Evolutionary conservation across 2,329 filamentous ascomycete genomes (phyloP).

Genomic region (Fusarium redolens): DNA sequence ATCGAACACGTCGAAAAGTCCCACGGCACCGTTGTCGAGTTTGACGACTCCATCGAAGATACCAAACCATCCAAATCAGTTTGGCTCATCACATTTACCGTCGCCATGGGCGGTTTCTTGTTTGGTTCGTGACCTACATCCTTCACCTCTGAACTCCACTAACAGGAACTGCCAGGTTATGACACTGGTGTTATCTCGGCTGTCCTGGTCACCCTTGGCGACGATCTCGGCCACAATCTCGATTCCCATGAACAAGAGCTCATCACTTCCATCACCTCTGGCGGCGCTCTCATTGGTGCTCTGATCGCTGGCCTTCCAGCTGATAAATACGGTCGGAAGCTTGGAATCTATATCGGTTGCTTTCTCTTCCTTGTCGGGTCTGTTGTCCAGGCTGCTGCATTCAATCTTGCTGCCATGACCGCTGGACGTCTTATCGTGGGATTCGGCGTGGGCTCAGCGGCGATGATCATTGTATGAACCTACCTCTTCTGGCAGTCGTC

Average conservation of each 20-base stretch:
- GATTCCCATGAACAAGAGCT: conserved; percentile 60
- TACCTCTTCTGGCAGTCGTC: accelerated
- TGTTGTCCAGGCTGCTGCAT: conserved; percentile 44
- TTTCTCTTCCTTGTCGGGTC: conserved; percentile 41
- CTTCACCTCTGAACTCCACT: accelerated
- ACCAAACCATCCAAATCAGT: conserved; percentile 41
- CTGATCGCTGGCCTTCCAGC: conserved; percentile 43
- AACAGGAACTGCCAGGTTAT: background rate
- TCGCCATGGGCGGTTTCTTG: conserved; percentile 53
- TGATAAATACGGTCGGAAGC: conserved; percentile 44
- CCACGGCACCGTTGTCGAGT: background rate
- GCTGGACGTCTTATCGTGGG: conserved; percentile 57
- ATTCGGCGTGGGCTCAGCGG: conserved; percentile 59
- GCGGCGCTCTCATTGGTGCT: conserved; percentile 46
- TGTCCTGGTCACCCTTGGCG: conserved; percentile 42
- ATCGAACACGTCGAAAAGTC: conserved; percentile 38
- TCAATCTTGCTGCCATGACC: conserved; percentile 43
- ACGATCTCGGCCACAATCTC: conserved; percentile 53
- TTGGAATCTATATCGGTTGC: conserved; percentile 46
- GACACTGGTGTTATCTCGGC: conserved; percentile 54
- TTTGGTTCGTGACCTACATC: conserved; percentile 37
- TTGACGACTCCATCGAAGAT: conserved; percentile 36
- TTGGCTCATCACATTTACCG: conserved; percentile 43
- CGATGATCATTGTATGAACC: conserved; percentile 54
- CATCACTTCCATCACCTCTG: conserved; percentile 63